A percentile compares a stretch with the other conserved stretches of the same genome.
phyloP scores from a whole-genome alignment of 2,329 filamentous ascomycete species.

The Colletotrichum tabaci region DNA sequence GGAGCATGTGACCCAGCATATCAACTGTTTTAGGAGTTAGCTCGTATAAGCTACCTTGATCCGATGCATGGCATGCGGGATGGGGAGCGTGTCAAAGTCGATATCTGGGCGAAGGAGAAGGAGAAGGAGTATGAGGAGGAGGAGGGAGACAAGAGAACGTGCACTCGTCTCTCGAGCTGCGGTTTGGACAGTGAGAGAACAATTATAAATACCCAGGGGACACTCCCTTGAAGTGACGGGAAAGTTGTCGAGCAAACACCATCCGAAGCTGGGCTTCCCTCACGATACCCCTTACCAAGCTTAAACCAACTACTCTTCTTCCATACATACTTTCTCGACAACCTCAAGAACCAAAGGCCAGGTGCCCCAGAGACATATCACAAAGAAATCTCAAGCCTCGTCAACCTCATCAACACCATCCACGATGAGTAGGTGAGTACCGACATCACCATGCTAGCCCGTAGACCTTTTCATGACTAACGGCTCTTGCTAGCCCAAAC shows the following conservation, averaged over 20 bases:
- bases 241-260: neutral
- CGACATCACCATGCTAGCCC: too few species aligned
- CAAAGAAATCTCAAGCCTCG: too few species aligned
- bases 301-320: neutral
- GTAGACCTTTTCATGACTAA: neutral
- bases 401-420: neutral
- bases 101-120: too few species aligned
- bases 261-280: conserved; percentile 13
- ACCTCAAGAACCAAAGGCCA: neutral
- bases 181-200: neutral
- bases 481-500: neutral
- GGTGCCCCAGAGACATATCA: neutral
- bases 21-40: neutral
- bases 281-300: neutral
- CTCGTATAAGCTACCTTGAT: too few species aligned
- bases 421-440: neutral
- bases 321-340: neutral
- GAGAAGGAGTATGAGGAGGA: neutral
- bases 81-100: too few species aligned
- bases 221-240: neutral
- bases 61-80: conserved; percentile 1
- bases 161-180: neutral
- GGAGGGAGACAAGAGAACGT: neutral
- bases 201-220: conserved; percentile 16
- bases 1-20: conserved; percentile 5